Evolutionary conservation across 768 basidiomycete species (phyloP).

Genomic region (Trametes cingulata): DNA sequence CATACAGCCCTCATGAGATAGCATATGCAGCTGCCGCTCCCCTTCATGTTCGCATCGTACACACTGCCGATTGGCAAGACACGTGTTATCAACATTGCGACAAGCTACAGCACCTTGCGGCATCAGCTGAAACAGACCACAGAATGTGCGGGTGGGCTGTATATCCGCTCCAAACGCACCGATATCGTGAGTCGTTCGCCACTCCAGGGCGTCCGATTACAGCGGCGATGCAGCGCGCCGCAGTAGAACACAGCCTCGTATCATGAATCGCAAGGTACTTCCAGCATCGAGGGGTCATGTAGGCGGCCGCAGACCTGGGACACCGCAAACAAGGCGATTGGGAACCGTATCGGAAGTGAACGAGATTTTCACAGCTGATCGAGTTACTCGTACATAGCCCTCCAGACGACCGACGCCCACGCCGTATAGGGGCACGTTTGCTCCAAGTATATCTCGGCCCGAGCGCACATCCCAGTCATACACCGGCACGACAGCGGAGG

Average conservation of each 20-base stretch:
- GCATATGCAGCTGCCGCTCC: slow-evolving; percentile 51
- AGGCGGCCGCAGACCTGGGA: no score
- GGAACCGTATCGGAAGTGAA: no score
- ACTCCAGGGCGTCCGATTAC: no score
- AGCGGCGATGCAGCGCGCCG: not conserved
- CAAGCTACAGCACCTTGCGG: slow-evolving; percentile 37
- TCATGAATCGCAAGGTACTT: no score
- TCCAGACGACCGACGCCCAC: no score
- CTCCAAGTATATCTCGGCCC: no score
- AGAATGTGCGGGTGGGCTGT: slow-evolving; percentile 19
- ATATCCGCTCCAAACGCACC: slow-evolving; percentile 47
- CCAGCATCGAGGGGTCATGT: no score
- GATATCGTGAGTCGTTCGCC: slow-evolving; percentile 9
- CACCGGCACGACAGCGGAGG: slow-evolving; percentile 43
- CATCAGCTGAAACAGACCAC: slow-evolving; percentile 28
- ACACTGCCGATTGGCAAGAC: slow-evolving; percentile 39
- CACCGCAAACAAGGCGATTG: no score
- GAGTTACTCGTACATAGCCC: no score
- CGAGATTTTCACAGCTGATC: no score
- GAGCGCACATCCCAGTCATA: slow-evolving; percentile 48
- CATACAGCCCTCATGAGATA: no score
- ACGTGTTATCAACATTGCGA: slow-evolving; percentile 49
- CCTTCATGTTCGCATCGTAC: slow-evolving; percentile 41
- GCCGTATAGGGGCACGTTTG: no score
- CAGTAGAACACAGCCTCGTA: slow-evolving; percentile 45